A percentile compares a stretch with the other conserved stretches of the same genome.
Evolutionary conservation across 164 flowering plant species (phyloP).

Genomic region (Vitis rupestris): DNA sequence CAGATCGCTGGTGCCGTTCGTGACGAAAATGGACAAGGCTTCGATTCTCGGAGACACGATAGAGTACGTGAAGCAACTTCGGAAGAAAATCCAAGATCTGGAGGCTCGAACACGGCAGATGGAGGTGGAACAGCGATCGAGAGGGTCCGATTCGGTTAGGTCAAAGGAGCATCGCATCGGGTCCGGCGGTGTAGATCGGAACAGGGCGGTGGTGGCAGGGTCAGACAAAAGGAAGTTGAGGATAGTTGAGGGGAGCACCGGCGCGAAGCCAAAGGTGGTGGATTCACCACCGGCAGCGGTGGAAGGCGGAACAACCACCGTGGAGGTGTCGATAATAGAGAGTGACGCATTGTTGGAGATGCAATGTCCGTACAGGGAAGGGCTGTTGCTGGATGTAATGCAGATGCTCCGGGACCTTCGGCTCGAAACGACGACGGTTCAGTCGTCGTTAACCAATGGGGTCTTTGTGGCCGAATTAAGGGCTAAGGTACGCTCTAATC

Average conservation of each 20-base stretch:
- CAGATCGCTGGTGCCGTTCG: slow-evolving; percentile 76
- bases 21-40: slow-evolving; percentile 97
- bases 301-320: slow-evolving; percentile 12
- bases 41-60: slow-evolving; percentile 95
- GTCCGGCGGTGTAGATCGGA: slow-evolving; percentile 16
- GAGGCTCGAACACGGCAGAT: slow-evolving; percentile 45
- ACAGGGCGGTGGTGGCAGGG: slow-evolving; percentile 11
- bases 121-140: slow-evolving; percentile 36
- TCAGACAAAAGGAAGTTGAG: slow-evolving; percentile 62
- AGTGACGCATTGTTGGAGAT: slow-evolving; percentile 81
- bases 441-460: slow-evolving; percentile 61
- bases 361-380: slow-evolving; percentile 69
- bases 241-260: slow-evolving; percentile 46
- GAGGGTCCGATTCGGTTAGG: slow-evolving; percentile 10
- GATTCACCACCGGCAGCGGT: slow-evolving; percentile 19
- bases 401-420: slow-evolving; percentile 56
- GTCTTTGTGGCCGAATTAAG: slow-evolving; percentile 72
- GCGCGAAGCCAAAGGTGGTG: slow-evolving; percentile 39
- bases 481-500: slow-evolving; percentile 64
- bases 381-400: slow-evolving; percentile 78
- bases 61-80: slow-evolving; percentile 87
- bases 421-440: slow-evolving; percentile 66
- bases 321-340: slow-evolving; percentile 89
- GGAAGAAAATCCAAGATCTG: slow-evolving; percentile 69
- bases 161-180: slow-evolving; percentile 34